Evolutionary conservation across 1,284 basidiomycete genomes (phyloP).

Genomic region (Cryptococcus amylolentus): DNA sequence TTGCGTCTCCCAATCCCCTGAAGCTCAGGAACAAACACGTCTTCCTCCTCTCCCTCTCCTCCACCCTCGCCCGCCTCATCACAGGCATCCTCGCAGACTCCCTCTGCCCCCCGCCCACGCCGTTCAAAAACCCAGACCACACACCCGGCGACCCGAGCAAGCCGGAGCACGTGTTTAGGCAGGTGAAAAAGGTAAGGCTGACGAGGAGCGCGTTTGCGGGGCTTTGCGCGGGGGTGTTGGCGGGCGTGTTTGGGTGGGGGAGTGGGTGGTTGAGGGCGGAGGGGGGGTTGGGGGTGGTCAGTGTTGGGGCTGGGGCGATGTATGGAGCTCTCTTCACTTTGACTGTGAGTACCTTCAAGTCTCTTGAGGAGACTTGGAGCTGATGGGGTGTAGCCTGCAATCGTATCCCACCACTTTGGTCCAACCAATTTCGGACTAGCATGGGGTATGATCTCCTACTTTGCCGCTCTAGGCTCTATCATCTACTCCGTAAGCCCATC

Average conservation of each 20-base stretch:
- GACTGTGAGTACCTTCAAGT: conserved; percentile 27
- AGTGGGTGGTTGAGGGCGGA: conserved; percentile 37
- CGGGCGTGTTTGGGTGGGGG: conserved; percentile 37
- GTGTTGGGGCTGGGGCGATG: conserved; percentile 42
- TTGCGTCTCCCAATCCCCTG: conserved; percentile 24
- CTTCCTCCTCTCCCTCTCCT: conserved; percentile 44
- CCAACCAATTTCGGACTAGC: conserved; percentile 49
- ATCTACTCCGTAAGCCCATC: conserved; percentile 41
- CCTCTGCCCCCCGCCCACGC: conserved; percentile 36
- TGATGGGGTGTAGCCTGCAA: conserved; percentile 26
- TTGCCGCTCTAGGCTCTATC: conserved; percentile 45
- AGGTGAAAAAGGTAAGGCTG: conserved; percentile 29
- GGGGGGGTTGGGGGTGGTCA: conserved; percentile 37
- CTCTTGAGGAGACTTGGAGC: background rate
- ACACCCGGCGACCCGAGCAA: conserved; percentile 11
- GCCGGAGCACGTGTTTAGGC: conserved; percentile 31
- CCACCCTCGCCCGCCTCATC: conserved; percentile 43
- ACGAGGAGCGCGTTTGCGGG: conserved; percentile 38
- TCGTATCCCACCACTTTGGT: conserved; percentile 47
- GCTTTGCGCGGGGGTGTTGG: conserved; percentile 29
- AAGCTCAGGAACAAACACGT: conserved; percentile 48
- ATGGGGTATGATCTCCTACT: conserved; percentile 51
- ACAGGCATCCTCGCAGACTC: conserved; percentile 46
- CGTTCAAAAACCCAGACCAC: conserved; percentile 27
- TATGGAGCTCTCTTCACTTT: conserved; percentile 50